Conservation (phyloP, 106 monocot genomes). For the Posidonia australis region DNA sequence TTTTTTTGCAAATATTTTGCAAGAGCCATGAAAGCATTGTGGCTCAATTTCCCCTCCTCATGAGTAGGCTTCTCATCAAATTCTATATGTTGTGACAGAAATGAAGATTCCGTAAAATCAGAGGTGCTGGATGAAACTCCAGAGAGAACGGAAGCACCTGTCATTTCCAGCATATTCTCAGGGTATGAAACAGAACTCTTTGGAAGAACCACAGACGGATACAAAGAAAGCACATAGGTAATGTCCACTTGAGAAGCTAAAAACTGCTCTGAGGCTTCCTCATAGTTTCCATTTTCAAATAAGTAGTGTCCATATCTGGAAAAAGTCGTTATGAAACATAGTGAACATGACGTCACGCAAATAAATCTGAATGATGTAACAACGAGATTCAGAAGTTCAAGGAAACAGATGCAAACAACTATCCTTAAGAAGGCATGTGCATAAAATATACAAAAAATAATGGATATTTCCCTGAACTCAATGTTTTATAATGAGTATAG, state of each 20-base stretch:
- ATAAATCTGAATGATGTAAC: too few species aligned
- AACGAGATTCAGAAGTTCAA: too few species aligned
- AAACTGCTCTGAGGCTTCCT: constrained; percentile 86
- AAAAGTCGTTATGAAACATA: neutral
- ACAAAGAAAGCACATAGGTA: constrained; percentile 75
- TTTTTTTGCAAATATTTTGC: constrained; percentile 89
- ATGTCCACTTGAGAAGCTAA: constrained; percentile 90
- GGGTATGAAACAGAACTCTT: constrained; percentile 17
- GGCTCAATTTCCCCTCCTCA: constrained; percentile 67
- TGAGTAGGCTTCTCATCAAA: constrained; percentile 56
- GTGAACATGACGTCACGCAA: too few species aligned
- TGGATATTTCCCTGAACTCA: too few species aligned
- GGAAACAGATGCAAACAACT: too few species aligned
- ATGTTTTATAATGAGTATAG: too few species aligned
- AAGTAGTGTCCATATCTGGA: constrained; percentile 83
- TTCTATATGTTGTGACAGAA: constrained; percentile 35
- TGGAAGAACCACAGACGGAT: constrained; percentile 75
- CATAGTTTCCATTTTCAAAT: constrained; percentile 83
- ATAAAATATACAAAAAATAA: too few species aligned
- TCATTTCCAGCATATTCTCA: constrained; percentile 33
- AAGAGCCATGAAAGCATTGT: constrained; percentile 51
- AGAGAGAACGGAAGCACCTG: constrained; percentile 39
- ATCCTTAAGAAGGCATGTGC: too few species aligned
- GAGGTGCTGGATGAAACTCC: constrained; percentile 71
- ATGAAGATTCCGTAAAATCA: constrained; percentile 61